Evolutionary conservation across 202 grass and related monocot genomes (phyloP), one percentile per base, ranked within the genome.

Genomic region (Schoenoplectus triqueter): DNA sequence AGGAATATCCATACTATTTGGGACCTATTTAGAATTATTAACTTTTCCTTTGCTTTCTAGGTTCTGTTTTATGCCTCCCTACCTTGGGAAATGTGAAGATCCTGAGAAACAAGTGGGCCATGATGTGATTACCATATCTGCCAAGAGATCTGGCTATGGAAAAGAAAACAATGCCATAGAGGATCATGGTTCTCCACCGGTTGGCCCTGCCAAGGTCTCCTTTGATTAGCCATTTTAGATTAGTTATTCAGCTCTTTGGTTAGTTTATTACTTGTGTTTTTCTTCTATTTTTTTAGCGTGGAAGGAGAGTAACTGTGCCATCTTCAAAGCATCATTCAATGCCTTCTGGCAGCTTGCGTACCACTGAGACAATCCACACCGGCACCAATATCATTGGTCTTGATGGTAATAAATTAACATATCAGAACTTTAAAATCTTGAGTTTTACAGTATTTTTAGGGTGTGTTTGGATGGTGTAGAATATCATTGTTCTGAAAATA

Each of bases 11-110:
- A 11, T 6, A 56, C 11, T 69, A 41, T 22, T 57, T 52, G 13
- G 74, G 15, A 21, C 52, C 74, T 60, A 78, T 39, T 60, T 15
- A 19, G 5, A 22, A 3, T 77, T 65, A 52, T 81, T 40, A 22
- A 80, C 3, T 63, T 13, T 70, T 83, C 45, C 31, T 15, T 71
- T 60, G 5, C 40, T 52, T 80, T 78, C 84, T 61, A 97, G 94
- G 94, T 97, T 97, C 77, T 97, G 94, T 87, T 87, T 87, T 62
- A 91, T 94, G 92, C 83, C 87, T 81, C 94, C 94, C 21, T 97
- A 92, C 80, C 87, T 87, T 82, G 94, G 94, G 6, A 88, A 81
- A 69, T 97, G 94, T 84, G 85, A 87, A 52, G 51, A 78, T 86
- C 82, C 87, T 86, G 92, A 92, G 74, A 90, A 92, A 89, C 88